These are phyloP conservation scores for Talaromyces rugulosus DNA, from an alignment of 2,329 filamentous ascomycete genomes.

Conservation along the genomic window DNA sequence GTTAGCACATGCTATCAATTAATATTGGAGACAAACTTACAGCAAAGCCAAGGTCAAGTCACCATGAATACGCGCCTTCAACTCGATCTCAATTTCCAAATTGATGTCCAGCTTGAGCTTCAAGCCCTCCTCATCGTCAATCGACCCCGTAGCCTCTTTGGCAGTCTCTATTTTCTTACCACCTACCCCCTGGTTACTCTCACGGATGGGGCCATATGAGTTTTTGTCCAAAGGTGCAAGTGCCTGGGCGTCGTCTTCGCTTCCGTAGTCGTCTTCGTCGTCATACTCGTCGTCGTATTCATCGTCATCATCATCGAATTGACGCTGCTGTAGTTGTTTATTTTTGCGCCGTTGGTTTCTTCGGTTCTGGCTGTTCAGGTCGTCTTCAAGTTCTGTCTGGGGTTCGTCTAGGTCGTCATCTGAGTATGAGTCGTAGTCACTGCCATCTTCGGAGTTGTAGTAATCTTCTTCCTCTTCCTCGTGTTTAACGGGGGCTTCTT, in stretches of 20 bases:
- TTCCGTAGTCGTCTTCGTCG: conserved; percentile 5
- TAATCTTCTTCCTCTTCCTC: conserved; percentile 4
- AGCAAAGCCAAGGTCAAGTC: conserved; percentile 53
- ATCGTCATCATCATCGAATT: not conserved
- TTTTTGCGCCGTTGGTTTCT: conserved; percentile 5
- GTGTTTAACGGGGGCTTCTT: not conserved
- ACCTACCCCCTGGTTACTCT: not conserved
- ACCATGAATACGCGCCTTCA: conserved; percentile 59
- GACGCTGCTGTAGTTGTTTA: not conserved
- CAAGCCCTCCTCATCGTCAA: conserved; percentile 24
- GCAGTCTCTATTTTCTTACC: conserved; percentile 7
- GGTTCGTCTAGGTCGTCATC: conserved; percentile 12
- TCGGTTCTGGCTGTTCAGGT: not conserved
- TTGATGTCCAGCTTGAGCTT: conserved; percentile 54
- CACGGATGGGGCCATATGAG: not conserved
- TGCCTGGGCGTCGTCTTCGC: conserved; percentile 6
- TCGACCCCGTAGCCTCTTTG: conserved; percentile 2
- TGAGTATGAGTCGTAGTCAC: conserved; percentile 12
- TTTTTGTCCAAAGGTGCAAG: not conserved
- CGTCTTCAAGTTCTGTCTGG: conserved; percentile 7
- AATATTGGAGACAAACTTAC: conserved; percentile 26
- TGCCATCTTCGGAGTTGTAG: conserved; percentile 11
- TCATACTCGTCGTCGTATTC: not conserved
- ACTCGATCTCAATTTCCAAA: conserved; percentile 55
- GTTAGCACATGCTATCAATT: not conserved